phyloP scores from a whole-genome alignment of 2,329 filamentous ascomycete genomes.

The Juglanconis sp. region DNA sequence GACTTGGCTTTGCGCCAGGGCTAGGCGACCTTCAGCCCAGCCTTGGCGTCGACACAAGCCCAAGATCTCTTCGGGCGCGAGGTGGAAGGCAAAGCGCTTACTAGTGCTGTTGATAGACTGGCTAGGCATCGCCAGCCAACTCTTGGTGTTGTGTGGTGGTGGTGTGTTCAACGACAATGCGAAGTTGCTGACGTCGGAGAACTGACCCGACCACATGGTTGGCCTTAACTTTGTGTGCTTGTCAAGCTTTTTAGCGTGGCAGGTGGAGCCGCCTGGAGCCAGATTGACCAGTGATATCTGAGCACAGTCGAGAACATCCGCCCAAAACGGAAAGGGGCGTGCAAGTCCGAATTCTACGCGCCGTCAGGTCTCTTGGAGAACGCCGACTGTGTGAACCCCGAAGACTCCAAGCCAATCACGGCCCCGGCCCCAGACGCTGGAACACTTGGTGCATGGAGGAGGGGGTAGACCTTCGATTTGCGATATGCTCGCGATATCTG shows the following conservation, averaged over 20 bases:
- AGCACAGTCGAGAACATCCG: neutral
- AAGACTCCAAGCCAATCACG: conserved; percentile 34
- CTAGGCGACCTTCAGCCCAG: neutral
- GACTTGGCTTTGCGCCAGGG: neutral
- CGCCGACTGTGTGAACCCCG: conserved; percentile 29
- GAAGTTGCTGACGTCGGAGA: neutral
- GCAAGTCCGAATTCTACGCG: conserved; percentile 31
- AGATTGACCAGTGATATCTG: neutral
- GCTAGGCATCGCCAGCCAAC: neutral
- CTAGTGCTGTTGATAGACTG: neutral
- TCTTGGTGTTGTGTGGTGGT: neutral
- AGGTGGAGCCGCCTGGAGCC: neutral
- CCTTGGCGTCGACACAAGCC: neutral
- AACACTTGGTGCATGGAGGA: conserved; percentile 40
- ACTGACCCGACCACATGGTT: neutral
- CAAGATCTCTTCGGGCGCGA: neutral
- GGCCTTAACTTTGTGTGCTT: too few relatives aligned
- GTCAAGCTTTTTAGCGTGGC: too few relatives aligned
- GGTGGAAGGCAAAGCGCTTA: neutral
- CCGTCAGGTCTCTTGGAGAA: conserved; percentile 33
- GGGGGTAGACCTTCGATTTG: neutral
- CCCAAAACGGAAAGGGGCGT: conserved; percentile 7
- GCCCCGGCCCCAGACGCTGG: conserved; percentile 26
- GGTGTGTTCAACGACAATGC: neutral
- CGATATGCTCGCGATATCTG: neutral